These are phyloP conservation scores for Geotrichum siamense DNA, from an alignment of 1,139 yeast genomes.

Conservation along the genomic window DNA sequence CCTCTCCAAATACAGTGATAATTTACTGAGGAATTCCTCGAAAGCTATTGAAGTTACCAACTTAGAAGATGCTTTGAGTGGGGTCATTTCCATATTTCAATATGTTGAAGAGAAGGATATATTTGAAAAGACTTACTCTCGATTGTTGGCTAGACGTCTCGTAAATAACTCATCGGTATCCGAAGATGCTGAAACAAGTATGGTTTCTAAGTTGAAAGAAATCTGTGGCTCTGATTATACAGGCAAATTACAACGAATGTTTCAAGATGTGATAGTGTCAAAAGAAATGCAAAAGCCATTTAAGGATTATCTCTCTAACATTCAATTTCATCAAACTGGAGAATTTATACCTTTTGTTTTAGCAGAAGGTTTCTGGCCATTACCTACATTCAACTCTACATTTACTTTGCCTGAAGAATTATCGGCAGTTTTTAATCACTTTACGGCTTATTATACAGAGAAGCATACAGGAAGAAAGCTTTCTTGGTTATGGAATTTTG, in stretches of 20 bases:
- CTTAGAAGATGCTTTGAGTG: slow-evolving; percentile 61
- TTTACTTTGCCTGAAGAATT: slow-evolving; percentile 60
- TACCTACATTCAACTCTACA: slow-evolving; percentile 43
- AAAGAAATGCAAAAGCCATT: slow-evolving; percentile 67
- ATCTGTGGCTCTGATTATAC: slow-evolving; percentile 92
- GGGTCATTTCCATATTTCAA: slow-evolving; percentile 79
- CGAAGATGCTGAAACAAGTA: slow-evolving; percentile 75
- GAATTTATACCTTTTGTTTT: slow-evolving; percentile 67
- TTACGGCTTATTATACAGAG: slow-evolving; percentile 59
- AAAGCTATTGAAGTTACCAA: slow-evolving; percentile 59
- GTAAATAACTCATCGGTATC: slow-evolving; percentile 80
- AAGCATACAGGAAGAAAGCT: slow-evolving; percentile 85
- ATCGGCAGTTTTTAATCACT: slow-evolving; percentile 54
- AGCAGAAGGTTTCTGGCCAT: slow-evolving; percentile 91
- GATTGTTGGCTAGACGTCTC: slow-evolving; percentile 80
- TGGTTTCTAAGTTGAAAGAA: slow-evolving; percentile 80
- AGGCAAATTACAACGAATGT: slow-evolving; percentile 91
- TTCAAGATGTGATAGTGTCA: slow-evolving; percentile 86
- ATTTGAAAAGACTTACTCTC: slow-evolving; percentile 87
- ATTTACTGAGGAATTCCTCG: slow-evolving; percentile 67
- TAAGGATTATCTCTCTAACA: slow-evolving; percentile 35
- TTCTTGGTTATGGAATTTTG: slow-evolving; percentile 94
- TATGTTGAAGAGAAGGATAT: slow-evolving; percentile 92
- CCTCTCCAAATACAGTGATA: slow-evolving; percentile 84
- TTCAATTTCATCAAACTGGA: slow-evolving; percentile 41